Evolutionary conservation across 805 yeast species (phyloP).

Genomic region (Kodamaea kakaduensis): DNA sequence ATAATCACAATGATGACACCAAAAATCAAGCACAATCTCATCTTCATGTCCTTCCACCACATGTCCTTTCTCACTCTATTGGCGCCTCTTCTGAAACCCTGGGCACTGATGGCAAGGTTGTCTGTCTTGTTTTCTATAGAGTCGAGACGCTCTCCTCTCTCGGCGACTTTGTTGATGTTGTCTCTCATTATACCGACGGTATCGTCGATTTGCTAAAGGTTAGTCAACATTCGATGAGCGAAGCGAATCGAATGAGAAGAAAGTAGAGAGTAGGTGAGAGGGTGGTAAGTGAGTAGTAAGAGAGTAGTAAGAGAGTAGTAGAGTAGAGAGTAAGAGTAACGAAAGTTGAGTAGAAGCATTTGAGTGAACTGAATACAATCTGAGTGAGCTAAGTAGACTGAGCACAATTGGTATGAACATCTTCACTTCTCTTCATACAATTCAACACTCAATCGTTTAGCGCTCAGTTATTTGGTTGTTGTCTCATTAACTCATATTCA

Average conservation of each 20-base stretch:
- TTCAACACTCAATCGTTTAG: too few relatives aligned
- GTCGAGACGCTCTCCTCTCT: slow-evolving; percentile 89
- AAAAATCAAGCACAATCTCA: slow-evolving; percentile 85
- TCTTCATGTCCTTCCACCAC: slow-evolving; percentile 99
- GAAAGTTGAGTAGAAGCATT: too few relatives aligned
- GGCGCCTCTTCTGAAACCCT: slow-evolving; percentile 94
- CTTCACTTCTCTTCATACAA: too few relatives aligned
- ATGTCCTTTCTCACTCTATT: slow-evolving; percentile 95
- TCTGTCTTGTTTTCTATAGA: slow-evolving; percentile 91
- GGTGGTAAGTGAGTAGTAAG: too few relatives aligned
- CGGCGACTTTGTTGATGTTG: slow-evolving; percentile 92
- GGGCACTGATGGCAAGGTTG: slow-evolving; percentile 86
- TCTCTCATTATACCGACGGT: slow-evolving; percentile 98
- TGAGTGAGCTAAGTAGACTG: too few relatives aligned
- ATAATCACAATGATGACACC: slow-evolving; percentile 73
- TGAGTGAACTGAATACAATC: too few relatives aligned
- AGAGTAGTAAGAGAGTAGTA: too few relatives aligned
- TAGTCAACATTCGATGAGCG: slow-evolving; percentile 20
- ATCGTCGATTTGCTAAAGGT: slow-evolving; percentile 73
- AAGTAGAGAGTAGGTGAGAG: too few relatives aligned
- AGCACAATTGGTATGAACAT: too few relatives aligned
- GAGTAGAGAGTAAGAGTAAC: too few relatives aligned
- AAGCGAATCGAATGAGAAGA: neutral
- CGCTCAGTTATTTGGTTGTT: too few relatives aligned
- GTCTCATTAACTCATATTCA: too few relatives aligned